These are phyloP conservation scores for Serendipita vermifera DNA, from an alignment of 768 basidiomycete species.

Conservation along the genomic window DNA sequence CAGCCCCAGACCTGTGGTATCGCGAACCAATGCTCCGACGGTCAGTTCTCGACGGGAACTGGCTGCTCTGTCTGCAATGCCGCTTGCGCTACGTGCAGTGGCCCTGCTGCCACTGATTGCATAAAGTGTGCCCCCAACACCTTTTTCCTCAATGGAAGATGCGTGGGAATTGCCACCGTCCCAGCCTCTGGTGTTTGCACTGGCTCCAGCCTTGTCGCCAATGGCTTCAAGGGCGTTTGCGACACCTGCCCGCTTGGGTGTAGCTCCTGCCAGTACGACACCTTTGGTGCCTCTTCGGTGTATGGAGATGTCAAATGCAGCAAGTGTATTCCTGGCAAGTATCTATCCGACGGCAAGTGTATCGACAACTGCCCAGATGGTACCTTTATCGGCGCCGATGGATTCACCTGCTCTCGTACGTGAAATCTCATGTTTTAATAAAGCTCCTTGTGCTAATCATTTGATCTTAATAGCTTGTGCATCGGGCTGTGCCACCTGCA, in stretches of 20 bases:
- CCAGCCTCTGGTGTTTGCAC: slow-evolving; percentile 47
- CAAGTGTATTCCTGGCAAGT: slow-evolving; percentile 62
- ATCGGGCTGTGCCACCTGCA: slow-evolving; percentile 60
- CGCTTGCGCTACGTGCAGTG: slow-evolving; percentile 58
- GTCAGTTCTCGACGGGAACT: slow-evolving; percentile 44
- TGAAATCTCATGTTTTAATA: slow-evolving; percentile 9
- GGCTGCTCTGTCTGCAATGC: slow-evolving; percentile 48
- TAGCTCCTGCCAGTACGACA: slow-evolving; percentile 59
- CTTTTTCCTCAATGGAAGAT: slow-evolving; percentile 53
- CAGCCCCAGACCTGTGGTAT: slow-evolving; percentile 56
- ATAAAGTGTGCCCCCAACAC: slow-evolving; percentile 49
- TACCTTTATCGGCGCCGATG: slow-evolving; percentile 55
- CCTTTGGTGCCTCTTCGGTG: slow-evolving; percentile 56
- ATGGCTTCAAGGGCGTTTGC: slow-evolving; percentile 72
- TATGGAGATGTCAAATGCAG: slow-evolving; percentile 57
- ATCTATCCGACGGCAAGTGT: slow-evolving; percentile 59
- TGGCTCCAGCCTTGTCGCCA: slow-evolving; percentile 55
- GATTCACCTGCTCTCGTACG: slow-evolving; percentile 62
- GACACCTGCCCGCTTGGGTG: slow-evolving; percentile 78
- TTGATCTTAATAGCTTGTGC: slow-evolving; percentile 40
- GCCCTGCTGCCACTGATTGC: slow-evolving; percentile 56
- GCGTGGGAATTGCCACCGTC: slow-evolving; percentile 48
- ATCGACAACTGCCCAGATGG: slow-evolving; percentile 58
- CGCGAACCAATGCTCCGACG: slow-evolving; percentile 49
- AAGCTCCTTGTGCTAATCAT: slow-evolving; percentile 11